Percentiles rank a stretch among this genome's conserved stretches.
These are phyloP conservation scores for Acanthamoeba castellanii DNA, from an alignment of 208 protist species.

Conservation along the genomic window DNA sequence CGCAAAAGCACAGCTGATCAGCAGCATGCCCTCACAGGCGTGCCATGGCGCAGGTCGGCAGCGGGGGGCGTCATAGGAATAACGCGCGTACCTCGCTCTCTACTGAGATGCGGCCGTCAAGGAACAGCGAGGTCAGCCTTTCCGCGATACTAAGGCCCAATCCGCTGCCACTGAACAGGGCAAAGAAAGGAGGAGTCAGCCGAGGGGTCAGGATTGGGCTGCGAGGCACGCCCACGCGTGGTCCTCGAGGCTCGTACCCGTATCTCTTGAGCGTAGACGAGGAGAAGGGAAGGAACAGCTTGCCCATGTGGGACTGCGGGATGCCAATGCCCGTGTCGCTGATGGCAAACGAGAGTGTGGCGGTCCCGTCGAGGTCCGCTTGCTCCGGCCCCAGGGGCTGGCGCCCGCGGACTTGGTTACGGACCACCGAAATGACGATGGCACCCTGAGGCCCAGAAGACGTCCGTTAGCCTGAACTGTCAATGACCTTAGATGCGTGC, in stretches of 20 bases:
- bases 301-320: neutral
- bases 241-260: neutral
- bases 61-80: too few species aligned
- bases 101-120: slow-evolving; percentile 15
- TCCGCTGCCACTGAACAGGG: slow-evolving; percentile 8
- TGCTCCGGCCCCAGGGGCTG: neutral
- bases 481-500: too few species aligned
- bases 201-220: too few species aligned
- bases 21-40: too few species aligned
- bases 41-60: too few species aligned
- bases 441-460: neutral
- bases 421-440: neutral
- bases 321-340: slow-evolving; percentile 54
- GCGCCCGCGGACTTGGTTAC: neutral
- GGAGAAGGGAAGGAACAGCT: slow-evolving; percentile 66
- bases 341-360: slow-evolving; percentile 26
- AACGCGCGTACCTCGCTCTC: slow-evolving; percentile 24
- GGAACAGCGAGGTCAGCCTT: neutral
- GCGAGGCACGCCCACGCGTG: too few species aligned
- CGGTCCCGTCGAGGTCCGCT: neutral
- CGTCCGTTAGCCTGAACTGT: too few species aligned
- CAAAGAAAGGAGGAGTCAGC: neutral
- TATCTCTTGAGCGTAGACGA: slow-evolving; percentile 59
- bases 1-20: neutral
- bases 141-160: slow-evolving; percentile 7